A percentile compares a stretch with the other conserved stretches of the same genome.
Evolutionary conservation across 768 basidiomycete species (phyloP).

Genomic region (Leucosporidium yakuticum): DNA sequence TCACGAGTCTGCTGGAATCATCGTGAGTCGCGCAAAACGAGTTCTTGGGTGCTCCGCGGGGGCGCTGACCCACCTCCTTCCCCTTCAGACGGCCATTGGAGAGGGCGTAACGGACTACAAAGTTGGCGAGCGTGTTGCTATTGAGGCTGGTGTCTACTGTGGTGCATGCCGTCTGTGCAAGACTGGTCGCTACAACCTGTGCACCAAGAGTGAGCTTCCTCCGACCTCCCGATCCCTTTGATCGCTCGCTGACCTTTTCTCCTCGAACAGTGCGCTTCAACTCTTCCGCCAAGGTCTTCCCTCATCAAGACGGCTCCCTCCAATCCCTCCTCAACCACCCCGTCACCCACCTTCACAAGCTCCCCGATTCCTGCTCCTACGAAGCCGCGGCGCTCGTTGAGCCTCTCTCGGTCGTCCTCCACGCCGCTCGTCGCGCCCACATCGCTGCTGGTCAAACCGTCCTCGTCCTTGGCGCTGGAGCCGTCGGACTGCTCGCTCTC

Average conservation of each 20-base stretch:
- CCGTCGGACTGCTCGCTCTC: constrained; percentile 77
- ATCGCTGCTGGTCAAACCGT: constrained; percentile 57
- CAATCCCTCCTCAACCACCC: constrained; percentile 86
- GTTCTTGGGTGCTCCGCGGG: no score
- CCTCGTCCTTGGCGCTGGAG: constrained; percentile 84
- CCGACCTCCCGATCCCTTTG: not conserved
- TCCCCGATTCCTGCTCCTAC: constrained; percentile 69
- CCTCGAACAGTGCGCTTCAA: constrained; percentile 63
- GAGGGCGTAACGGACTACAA: constrained; percentile 55
- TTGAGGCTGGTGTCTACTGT: constrained; percentile 90
- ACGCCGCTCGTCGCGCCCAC: constrained; percentile 51
- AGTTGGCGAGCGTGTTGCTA: constrained; percentile 81
- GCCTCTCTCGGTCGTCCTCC: constrained; percentile 83
- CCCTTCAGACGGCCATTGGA: constrained; percentile 60
- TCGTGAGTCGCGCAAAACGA: constrained; percentile 40
- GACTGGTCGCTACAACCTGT: constrained; percentile 81
- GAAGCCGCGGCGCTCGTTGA: constrained; percentile 85
- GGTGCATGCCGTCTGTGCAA: constrained; percentile 50
- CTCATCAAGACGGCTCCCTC: constrained; percentile 87
- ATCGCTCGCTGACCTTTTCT: not conserved
- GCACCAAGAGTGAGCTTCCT: constrained; percentile 52
- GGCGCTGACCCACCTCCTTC: no score
- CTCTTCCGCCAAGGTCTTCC: constrained; percentile 80
- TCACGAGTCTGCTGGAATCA: constrained; percentile 83
- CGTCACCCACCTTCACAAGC: constrained; percentile 8